phyloP scores from a whole-genome alignment of 2,329 filamentous ascomycete species.

The Dactylellina sp. region DNA sequence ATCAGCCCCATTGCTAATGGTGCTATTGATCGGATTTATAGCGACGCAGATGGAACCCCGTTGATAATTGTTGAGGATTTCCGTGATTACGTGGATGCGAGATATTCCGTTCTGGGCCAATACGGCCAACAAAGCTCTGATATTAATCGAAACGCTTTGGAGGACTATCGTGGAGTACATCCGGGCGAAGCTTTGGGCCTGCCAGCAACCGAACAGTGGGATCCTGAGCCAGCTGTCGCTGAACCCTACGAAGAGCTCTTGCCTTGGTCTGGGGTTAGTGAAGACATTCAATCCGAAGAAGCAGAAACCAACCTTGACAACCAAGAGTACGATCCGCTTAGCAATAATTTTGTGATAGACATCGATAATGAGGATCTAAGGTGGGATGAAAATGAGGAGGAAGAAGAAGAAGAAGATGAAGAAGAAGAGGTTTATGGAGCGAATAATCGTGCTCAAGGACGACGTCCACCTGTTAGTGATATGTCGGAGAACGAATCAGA shows the following conservation, averaged over 20 bases:
- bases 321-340: neutral
- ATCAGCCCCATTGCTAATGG: neutral
- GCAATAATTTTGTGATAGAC: neutral
- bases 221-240: no score
- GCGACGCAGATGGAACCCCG: neutral
- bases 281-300: neutral
- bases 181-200: no score
- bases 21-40: neutral
- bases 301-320: neutral
- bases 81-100: neutral
- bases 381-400: neutral
- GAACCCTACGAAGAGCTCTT: no score
- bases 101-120: neutral
- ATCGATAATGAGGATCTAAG: neutral
- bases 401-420: neutral
- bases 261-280: no score
- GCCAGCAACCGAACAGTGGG: no score
- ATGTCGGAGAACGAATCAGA: no score
- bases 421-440: no score
- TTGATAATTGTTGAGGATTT: slow-evolving; percentile 5
- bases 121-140: neutral
- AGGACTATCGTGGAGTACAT: no score
- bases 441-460: no score
- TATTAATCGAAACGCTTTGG: no score
- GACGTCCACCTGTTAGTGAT: no score